These are phyloP conservation scores for Dictyostelium firmibasis DNA, from an alignment of 78 protist species.

Conservation along the genomic window DNA sequence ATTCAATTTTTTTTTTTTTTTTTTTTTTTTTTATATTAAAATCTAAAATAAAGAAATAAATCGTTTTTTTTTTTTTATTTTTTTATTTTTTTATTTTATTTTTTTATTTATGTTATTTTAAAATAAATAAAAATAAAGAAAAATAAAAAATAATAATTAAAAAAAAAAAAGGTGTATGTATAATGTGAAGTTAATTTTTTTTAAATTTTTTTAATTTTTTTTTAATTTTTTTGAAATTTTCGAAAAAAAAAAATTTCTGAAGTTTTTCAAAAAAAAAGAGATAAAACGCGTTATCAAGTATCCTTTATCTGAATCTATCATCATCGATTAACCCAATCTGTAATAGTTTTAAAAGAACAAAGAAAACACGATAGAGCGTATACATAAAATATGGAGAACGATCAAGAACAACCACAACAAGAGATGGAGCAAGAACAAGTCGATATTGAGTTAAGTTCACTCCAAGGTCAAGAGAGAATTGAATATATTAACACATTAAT, in stretches of 20 bases:
- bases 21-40: too few relatives aligned
- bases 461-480: conserved; percentile 4
- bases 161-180: too few relatives aligned
- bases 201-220: too few relatives aligned
- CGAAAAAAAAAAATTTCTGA: background rate
- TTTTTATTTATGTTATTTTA: too few relatives aligned
- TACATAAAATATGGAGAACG: background rate
- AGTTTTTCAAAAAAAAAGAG: background rate
- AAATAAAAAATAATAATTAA: too few relatives aligned
- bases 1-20: too few relatives aligned
- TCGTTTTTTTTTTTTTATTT: too few relatives aligned
- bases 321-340: background rate
- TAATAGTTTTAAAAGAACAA: background rate
- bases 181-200: background rate
- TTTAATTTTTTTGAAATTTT: too few relatives aligned
- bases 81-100: too few relatives aligned
- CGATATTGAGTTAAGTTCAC: conserved; percentile 23
- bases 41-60: too few relatives aligned
- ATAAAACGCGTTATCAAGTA: background rate
- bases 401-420: background rate
- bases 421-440: conserved; percentile 3
- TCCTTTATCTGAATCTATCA: background rate
- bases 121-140: too few relatives aligned
- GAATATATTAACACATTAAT: conserved; percentile 43
- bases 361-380: background rate